A percentile compares a stretch with the other conserved stretches of the same genome.
These are phyloP conservation scores for Phlyctochytrium planicorne DNA, from an alignment of 192 early-diverging fungal genomes.

Conservation along the genomic window DNA sequence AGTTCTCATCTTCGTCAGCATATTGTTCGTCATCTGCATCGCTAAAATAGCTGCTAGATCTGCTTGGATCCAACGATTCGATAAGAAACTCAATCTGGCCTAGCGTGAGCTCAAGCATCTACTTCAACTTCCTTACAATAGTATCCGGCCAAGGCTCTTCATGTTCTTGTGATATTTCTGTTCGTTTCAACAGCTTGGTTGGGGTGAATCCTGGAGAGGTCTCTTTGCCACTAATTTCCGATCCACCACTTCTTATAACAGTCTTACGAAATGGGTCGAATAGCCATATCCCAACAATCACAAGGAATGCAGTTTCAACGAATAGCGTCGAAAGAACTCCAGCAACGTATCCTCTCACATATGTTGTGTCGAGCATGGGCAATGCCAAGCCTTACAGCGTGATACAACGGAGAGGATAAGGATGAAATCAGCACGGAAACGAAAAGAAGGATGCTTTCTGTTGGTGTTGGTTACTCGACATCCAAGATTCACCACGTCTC, in stretches of 20 bases:
- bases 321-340: slow-evolving; percentile 29
- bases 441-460: too few relatives aligned
- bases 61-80: too few relatives aligned
- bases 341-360: slow-evolving; percentile 32
- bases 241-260: too few relatives aligned
- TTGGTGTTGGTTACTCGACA: too few relatives aligned
- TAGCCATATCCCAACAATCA: slow-evolving; percentile 16
- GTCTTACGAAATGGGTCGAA: slow-evolving; percentile 29
- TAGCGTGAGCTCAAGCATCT: too few relatives aligned
- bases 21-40: slow-evolving; percentile 10
- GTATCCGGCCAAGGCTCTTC: slow-evolving; percentile 46
- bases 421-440: too few relatives aligned
- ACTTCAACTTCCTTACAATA: slow-evolving; percentile 36
- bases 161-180: slow-evolving; percentile 24
- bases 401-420: too few relatives aligned
- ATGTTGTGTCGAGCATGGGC: not conserved
- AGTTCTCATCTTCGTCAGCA: not conserved
- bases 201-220: not conserved
- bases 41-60: too few relatives aligned
- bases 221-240: too few relatives aligned
- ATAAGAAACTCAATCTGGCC: too few relatives aligned
- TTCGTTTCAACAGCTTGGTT: not conserved
- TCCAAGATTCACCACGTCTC: too few relatives aligned
- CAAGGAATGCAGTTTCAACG: slow-evolving; percentile 25
- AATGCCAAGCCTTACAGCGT: too few relatives aligned